phyloP scores from a whole-genome alignment of 23 red algal species.

The Gracilaria vermiculophylla region DNA sequence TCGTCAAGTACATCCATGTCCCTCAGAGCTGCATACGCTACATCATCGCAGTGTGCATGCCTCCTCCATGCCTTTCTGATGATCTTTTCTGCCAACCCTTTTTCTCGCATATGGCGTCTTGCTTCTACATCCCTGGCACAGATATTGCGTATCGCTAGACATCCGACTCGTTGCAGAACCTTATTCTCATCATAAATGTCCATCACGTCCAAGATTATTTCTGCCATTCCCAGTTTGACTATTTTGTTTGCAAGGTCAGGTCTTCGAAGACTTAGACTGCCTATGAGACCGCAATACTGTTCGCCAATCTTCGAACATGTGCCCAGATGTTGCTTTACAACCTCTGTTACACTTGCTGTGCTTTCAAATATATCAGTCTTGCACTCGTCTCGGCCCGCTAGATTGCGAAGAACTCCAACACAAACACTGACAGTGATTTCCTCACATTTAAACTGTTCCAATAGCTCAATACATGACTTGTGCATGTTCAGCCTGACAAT shows the following conservation, averaged over 20 bases:
- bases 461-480: background rate
- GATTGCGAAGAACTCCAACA: constrained; percentile 18
- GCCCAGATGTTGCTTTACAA: constrained; percentile 2
- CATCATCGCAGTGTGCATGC: constrained; percentile 16
- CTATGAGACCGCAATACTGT: constrained; percentile 40
- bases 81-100: constrained; percentile 22
- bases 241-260: constrained; percentile 37
- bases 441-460: background rate
- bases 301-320: constrained; percentile 20
- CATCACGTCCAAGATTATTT: constrained; percentile 29
- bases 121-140: constrained; percentile 23
- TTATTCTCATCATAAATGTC: constrained; percentile 17
- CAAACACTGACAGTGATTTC: background rate
- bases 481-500: constrained; percentile 11
- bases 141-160: constrained; percentile 47
- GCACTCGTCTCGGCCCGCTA: constrained; percentile 54
- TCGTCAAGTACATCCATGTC: constrained; percentile 59
- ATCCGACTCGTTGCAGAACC: background rate
- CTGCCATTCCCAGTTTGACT: background rate
- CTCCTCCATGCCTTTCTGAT: constrained; percentile 42
- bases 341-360: background rate
- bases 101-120: background rate
- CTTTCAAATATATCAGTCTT: constrained; percentile 24
- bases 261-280: constrained; percentile 30
- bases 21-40: constrained; percentile 32